A percentile compares a stretch with the other conserved stretches of the same genome.
These are phyloP conservation scores for Akanthomyces uredinophilus DNA, from an alignment of 2,329 filamentous ascomycete genomes.

Conservation along the genomic window DNA sequence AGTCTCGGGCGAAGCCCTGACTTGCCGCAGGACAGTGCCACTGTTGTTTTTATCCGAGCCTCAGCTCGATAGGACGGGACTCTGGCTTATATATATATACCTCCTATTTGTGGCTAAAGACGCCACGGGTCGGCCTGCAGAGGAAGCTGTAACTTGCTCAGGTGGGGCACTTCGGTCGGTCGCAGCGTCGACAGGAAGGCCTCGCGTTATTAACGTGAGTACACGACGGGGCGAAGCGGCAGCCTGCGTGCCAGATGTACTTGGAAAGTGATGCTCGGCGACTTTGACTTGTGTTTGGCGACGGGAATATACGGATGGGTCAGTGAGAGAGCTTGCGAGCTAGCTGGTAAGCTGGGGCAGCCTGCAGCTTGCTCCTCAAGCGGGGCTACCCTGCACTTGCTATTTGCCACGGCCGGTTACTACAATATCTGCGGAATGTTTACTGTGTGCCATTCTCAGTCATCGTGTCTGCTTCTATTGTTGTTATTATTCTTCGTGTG, in stretches of 20 bases:
- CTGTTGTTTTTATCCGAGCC: not conserved
- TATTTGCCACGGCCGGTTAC: too few species aligned
- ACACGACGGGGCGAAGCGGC: not conserved
- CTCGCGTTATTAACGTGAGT: not conserved
- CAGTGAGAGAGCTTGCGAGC: not conserved
- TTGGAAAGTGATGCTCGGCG: not conserved
- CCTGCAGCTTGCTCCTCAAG: not conserved
- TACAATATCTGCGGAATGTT: too few species aligned
- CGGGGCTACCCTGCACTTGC: not conserved
- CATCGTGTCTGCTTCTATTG: not conserved
- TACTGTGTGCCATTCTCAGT: not conserved
- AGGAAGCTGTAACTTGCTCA: not conserved
- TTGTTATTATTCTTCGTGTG: not conserved
- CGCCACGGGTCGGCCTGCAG: not conserved
- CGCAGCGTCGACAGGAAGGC: not conserved
- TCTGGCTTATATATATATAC: not conserved
- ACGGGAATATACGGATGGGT: not conserved
- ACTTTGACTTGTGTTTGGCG: too few species aligned
- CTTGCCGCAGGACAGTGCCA: conserved; percentile 6
- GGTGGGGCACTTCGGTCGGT: not conserved
- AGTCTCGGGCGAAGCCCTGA: conserved; percentile 9
- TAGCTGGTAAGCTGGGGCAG: not conserved
- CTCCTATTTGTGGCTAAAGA: not conserved
- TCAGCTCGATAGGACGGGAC: not conserved
- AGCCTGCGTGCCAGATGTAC: too few species aligned